A percentile compares a stretch with the other conserved stretches of the same genome.
These are phyloP conservation scores for Mycena galopus DNA, from an alignment of 768 basidiomycete genomes.

Conservation along the genomic window DNA sequence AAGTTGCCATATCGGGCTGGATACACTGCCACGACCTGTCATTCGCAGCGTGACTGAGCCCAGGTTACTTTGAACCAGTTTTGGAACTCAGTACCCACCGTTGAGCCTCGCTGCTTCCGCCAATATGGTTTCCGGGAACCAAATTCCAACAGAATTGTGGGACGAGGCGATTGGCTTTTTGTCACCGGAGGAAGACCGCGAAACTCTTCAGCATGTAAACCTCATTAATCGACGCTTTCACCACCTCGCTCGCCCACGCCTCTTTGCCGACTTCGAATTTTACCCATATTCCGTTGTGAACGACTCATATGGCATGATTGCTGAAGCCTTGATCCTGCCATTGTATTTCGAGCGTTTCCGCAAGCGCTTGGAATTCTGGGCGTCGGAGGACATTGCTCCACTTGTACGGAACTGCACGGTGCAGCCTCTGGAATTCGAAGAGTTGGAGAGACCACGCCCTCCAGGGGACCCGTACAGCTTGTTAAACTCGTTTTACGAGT, in stretches of 20 bases:
- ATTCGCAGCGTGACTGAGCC: too few species aligned
- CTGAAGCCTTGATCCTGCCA: not conserved
- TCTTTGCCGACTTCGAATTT: conserved; percentile 12
- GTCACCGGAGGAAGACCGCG: too few species aligned
- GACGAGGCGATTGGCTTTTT: too few species aligned
- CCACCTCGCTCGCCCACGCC: not conserved
- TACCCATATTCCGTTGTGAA: not conserved
- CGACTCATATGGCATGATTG: not conserved
- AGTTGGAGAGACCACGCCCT: not conserved
- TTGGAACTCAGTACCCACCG: too few species aligned
- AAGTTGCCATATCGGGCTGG: too few species aligned
- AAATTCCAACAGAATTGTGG: too few species aligned
- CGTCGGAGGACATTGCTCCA: conserved; percentile 3
- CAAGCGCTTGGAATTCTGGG: conserved; percentile 14
- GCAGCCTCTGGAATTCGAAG: not conserved
- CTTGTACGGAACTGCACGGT: not conserved
- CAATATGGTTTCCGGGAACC: too few species aligned
- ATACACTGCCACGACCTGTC: too few species aligned
- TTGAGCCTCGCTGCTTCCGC: too few species aligned
- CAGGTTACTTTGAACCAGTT: too few species aligned
- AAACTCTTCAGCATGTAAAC: not conserved
- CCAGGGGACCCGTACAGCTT: conserved; percentile 1
- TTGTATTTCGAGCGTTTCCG: not conserved
- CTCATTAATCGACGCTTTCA: not conserved
- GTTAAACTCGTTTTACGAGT: not conserved